phyloP scores from a whole-genome alignment of 257 asterid species.

The Plectranthus barbatus region DNA sequence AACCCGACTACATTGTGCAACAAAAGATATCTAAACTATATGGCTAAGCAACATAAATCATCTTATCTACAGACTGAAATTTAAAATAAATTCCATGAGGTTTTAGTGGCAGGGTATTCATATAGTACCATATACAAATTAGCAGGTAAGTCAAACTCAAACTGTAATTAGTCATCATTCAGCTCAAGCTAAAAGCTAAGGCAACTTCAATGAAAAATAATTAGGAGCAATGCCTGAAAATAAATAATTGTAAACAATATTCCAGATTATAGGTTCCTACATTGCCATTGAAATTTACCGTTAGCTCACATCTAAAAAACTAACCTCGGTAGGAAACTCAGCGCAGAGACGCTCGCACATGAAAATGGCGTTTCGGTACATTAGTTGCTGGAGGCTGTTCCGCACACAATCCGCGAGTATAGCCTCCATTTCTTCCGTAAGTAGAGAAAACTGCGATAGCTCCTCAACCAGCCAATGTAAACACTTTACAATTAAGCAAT shows the following conservation, averaged over 20 bases:
- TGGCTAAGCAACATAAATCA: neutral
- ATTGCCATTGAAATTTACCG: neutral
- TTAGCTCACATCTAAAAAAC: neutral
- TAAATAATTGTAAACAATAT: neutral
- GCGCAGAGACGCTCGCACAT: conserved; percentile 94
- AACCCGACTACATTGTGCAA: neutral
- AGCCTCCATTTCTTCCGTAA: conserved; percentile 50
- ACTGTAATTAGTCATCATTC: conserved; percentile 6
- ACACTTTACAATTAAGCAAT: neutral
- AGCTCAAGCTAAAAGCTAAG: conserved; percentile 4
- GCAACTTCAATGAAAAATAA: neutral
- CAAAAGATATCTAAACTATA: neutral
- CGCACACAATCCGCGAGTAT: conserved; percentile 60
- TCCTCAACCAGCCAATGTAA: conserved; percentile 8
- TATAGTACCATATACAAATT: neutral
- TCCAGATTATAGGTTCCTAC: neutral
- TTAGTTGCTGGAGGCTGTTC: conserved; percentile 55
- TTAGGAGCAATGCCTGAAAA: neutral
- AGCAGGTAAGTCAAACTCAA: conserved; percentile 1
- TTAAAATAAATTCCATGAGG: neutral
- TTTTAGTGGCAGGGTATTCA: conserved; percentile 3
- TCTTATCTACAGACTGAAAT: neutral
- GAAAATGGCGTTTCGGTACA: conserved; percentile 83
- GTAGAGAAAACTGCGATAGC: neutral
- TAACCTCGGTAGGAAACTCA: conserved; percentile 84